Conservation (phyloP, 1,139 yeast genomes). For the Protomyces inouyei region DNA sequence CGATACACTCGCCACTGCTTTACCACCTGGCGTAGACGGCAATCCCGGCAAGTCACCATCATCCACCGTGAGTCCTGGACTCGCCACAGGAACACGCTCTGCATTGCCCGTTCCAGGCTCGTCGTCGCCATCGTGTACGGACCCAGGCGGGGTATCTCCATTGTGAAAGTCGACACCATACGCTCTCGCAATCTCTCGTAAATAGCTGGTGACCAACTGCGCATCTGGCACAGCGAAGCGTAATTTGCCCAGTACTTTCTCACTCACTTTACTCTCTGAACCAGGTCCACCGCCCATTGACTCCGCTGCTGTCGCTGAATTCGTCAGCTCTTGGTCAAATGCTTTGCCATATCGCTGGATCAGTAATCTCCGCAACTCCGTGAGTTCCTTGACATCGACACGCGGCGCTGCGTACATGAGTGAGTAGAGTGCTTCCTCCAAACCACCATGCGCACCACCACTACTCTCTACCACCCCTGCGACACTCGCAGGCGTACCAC, state of each 20-base stretch:
- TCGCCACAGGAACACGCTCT: constrained; percentile 1
- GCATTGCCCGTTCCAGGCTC: constrained; percentile 25
- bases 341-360: constrained; percentile 60
- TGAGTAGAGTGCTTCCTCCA: constrained; percentile 69
- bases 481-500: background rate
- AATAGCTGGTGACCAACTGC: constrained; percentile 62
- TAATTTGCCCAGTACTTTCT: constrained; percentile 58
- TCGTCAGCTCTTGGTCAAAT: constrained; percentile 47
- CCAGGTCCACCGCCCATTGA: constrained; percentile 44
- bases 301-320: constrained; percentile 47
- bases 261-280: constrained; percentile 33
- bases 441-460: constrained; percentile 54
- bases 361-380: constrained; percentile 57
- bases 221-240: constrained; percentile 62
- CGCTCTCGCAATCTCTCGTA: constrained; percentile 75
- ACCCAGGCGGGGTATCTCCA: constrained; percentile 36
- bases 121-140: constrained; percentile 35
- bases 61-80: background rate
- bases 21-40: constrained; percentile 6
- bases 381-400: constrained; percentile 71
- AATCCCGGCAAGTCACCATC: background rate
- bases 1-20: constrained; percentile 27
- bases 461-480: background rate
- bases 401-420: constrained; percentile 66
- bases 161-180: constrained; percentile 61